phyloP scores from a whole-genome alignment of 2,329 filamentous ascomycete species.

The Fusarium nematophilum region DNA sequence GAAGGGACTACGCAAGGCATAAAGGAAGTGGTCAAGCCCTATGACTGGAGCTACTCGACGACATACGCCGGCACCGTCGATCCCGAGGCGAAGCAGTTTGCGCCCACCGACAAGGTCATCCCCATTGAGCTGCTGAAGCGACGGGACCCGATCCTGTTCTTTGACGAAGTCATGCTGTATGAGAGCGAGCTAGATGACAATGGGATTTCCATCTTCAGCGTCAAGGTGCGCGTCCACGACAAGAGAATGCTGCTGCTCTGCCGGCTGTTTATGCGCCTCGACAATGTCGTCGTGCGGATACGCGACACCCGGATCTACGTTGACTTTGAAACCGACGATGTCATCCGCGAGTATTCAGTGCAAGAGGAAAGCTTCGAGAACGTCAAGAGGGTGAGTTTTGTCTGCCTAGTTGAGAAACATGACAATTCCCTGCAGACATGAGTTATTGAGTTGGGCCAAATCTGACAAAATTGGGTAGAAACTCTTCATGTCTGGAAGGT shows the following conservation, averaged over 20 bases:
- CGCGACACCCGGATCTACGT: conserved; percentile 92
- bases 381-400: conserved; percentile 73
- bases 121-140: conserved; percentile 88
- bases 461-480: conserved; percentile 49
- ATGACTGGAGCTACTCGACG: conserved; percentile 98
- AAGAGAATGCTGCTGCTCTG: conserved; percentile 85
- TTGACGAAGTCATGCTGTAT: conserved; percentile 95
- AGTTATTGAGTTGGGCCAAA: neutral
- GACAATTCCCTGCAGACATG: neutral
- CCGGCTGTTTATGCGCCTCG: conserved; percentile 91
- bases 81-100: conserved; percentile 42
- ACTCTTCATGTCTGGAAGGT: conserved; percentile 60
- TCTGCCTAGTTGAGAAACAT: neutral
- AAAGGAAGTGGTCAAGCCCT: conserved; percentile 93
- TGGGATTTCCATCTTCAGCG: conserved; percentile 88
- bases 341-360: conserved; percentile 91
- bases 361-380: conserved; percentile 84
- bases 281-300: conserved; percentile 88
- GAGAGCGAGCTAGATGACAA: conserved; percentile 99
- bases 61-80: conserved; percentile 80
- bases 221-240: conserved; percentile 94
- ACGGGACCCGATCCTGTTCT: conserved; percentile 94
- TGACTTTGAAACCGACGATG: conserved; percentile 82
- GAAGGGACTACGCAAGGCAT: conserved; percentile 88
- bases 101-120: conserved; percentile 63